Percentiles rank a stretch among this genome's conserved stretches.
Evolutionary conservation across 495 filamentous ascomycete species (phyloP).

Genomic region (Talaromyces proteolyticus): DNA sequence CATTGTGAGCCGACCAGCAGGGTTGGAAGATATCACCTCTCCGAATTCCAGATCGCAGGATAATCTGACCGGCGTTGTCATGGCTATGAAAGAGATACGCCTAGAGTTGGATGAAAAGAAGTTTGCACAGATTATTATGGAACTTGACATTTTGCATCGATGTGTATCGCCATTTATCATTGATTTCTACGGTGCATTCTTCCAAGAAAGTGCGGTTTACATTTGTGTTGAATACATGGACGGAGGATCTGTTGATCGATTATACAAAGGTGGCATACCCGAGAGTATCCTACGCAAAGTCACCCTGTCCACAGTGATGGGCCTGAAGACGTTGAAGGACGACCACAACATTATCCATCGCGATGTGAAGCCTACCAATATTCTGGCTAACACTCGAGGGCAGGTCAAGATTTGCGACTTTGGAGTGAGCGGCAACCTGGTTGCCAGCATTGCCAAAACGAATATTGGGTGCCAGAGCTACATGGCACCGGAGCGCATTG

Average conservation of each 20-base stretch:
- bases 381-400: constrained; percentile 81
- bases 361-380: constrained; percentile 98
- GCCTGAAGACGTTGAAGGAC: constrained; percentile 89
- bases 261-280: constrained; percentile 90
- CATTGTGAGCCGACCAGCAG: constrained; percentile 41
- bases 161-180: constrained; percentile 95
- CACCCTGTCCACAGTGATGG: constrained; percentile 83
- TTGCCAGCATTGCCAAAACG: constrained; percentile 96
- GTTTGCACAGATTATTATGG: constrained; percentile 97
- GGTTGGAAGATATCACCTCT: constrained; percentile 17
- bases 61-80: constrained; percentile 63
- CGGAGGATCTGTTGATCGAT: constrained; percentile 95
- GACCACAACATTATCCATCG: constrained; percentile 99
- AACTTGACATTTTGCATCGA: constrained; percentile 91
- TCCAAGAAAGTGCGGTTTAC: constrained; percentile 97
- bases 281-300: constrained; percentile 88
- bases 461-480: constrained; percentile 99
- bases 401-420: constrained; percentile 99
- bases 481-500: constrained; percentile 97
- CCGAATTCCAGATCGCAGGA: constrained; percentile 20
- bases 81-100: constrained; percentile 99
- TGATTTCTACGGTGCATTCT: constrained; percentile 98
- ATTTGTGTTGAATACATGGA: constrained; percentile 99
- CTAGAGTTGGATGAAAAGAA: constrained; percentile 94
- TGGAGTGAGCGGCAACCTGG: constrained; percentile 92